These are phyloP conservation scores for Xylariaceae sp. DNA, from an alignment of 2,329 filamentous ascomycete genomes.

Conservation along the genomic window DNA sequence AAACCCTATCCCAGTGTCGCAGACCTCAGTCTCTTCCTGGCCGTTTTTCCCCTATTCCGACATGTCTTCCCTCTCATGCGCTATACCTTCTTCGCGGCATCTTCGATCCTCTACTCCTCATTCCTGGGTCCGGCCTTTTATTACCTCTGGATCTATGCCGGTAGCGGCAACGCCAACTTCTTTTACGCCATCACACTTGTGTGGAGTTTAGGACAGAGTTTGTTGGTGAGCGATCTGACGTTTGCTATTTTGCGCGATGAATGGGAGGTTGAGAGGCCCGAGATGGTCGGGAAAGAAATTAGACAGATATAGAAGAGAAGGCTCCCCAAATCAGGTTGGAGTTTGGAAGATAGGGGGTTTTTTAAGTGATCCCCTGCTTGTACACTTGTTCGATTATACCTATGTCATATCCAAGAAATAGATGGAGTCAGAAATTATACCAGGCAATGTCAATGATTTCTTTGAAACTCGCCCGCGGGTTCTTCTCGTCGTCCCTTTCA, in stretches of 20 bases:
- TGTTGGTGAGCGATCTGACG: constrained; percentile 80
- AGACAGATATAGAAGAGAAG: constrained; percentile 62
- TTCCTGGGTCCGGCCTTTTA: constrained; percentile 93
- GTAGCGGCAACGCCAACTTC: constrained; percentile 97
- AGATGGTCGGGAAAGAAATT: constrained; percentile 82
- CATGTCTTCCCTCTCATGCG: constrained; percentile 91
- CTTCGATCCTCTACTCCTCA: constrained; percentile 79
- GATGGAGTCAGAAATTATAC: too few relatives aligned
- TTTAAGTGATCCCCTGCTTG: neutral
- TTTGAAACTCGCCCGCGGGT: too few relatives aligned
- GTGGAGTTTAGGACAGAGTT: constrained; percentile 84
- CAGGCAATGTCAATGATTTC: too few relatives aligned
- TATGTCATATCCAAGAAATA: too few relatives aligned
- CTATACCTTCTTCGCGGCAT: constrained; percentile 81
- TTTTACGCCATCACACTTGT: constrained; percentile 99
- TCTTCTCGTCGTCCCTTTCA: too few relatives aligned
- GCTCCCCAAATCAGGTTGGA: too few relatives aligned
- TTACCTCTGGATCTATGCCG: constrained; percentile 96
- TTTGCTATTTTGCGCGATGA: constrained; percentile 90
- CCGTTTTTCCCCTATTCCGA: constrained; percentile 76
- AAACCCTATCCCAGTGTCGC: constrained; percentile 94
- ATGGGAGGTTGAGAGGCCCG: constrained; percentile 86
- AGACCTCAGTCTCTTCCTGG: constrained; percentile 81
- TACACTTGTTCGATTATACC: neutral
- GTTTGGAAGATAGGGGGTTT: too few relatives aligned